phyloP scores from a whole-genome alignment of 257 asterid species.

The Nicotiana attenuata region DNA sequence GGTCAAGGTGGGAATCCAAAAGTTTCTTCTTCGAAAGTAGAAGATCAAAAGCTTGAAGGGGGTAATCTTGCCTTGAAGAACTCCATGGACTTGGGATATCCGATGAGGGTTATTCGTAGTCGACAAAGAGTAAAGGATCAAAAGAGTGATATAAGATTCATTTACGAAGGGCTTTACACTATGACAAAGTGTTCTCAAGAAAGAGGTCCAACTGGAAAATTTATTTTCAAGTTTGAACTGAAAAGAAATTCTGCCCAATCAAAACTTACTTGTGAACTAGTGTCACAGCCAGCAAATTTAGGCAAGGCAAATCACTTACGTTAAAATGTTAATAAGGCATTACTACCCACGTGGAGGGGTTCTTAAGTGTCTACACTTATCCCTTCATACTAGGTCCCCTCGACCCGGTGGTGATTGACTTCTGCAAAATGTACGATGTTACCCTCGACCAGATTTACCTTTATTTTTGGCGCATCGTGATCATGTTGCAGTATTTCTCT shows the following conservation, averaged over 20 bases:
- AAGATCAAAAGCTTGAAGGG: conserved; percentile 21
- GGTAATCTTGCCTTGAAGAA: conserved; percentile 39
- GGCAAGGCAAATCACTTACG: neutral
- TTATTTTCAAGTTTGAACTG: conserved; percentile 38
- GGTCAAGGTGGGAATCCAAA: conserved; percentile 33
- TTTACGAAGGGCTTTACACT: conserved; percentile 38
- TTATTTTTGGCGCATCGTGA: no score
- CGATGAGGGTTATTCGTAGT: conserved; percentile 36
- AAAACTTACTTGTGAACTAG: neutral
- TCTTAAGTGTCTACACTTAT: no score
- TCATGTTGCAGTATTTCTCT: no score
- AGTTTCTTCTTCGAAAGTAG: neutral
- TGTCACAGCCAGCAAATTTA: neutral
- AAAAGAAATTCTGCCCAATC: conserved; percentile 31
- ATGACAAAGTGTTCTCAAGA: conserved; percentile 26
- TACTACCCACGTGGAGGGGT: no score
- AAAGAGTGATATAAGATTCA: neutral
- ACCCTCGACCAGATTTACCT: no score
- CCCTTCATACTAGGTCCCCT: no score
- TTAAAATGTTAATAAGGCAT: neutral
- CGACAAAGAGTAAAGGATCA: neutral
- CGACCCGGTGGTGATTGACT: no score
- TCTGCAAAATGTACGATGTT: no score
- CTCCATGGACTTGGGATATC: conserved; percentile 17
- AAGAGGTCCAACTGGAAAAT: conserved; percentile 19